Percentiles rank a stretch among this genome's conserved stretches.
Conservation (phyloP, 1,139 yeast genomes). For the Pichia kudriavzevii region DNA sequence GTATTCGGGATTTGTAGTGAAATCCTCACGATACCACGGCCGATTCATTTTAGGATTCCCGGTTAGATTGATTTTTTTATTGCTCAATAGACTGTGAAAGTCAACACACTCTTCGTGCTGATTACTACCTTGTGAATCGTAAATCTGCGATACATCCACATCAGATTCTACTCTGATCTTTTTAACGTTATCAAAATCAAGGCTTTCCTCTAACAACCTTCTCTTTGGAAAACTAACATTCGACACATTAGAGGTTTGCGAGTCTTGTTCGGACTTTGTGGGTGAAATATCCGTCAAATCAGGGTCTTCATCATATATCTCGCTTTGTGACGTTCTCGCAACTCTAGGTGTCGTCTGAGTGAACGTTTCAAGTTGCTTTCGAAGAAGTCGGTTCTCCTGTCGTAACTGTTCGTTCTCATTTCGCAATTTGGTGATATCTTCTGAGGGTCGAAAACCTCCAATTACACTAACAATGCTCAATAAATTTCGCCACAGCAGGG, state of each 20-base stretch:
- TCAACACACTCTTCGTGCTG: no score
- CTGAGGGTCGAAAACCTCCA: no score
- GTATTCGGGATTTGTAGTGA: constrained; percentile 20
- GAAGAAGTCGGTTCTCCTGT: no score
- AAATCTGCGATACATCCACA: constrained; percentile 7
- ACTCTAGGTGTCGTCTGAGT: constrained; percentile 3
- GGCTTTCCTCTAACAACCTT: not conserved
- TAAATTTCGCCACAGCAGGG: no score
- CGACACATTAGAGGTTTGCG: no score
- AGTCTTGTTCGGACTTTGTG: constrained; percentile 3
- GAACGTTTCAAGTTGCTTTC: no score
- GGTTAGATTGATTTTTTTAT: constrained; percentile 14
- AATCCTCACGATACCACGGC: constrained; percentile 28
- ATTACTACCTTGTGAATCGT: constrained; percentile 2
- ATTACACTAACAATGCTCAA: no score
- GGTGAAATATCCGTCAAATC: constrained; percentile 11
- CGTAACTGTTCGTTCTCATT: no score
- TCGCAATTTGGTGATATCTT: no score
- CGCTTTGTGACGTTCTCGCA: constrained; percentile 1
- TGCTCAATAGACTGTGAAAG: no score
- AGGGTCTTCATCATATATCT: constrained; percentile 1
- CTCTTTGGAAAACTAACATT: no score
- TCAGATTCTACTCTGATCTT: constrained; percentile 1
- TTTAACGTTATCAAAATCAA: not conserved
- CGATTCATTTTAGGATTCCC: constrained; percentile 18